Base-by-base conservation (phyloP, 148 eudicot species). In the Cornus kousa region DNA sequence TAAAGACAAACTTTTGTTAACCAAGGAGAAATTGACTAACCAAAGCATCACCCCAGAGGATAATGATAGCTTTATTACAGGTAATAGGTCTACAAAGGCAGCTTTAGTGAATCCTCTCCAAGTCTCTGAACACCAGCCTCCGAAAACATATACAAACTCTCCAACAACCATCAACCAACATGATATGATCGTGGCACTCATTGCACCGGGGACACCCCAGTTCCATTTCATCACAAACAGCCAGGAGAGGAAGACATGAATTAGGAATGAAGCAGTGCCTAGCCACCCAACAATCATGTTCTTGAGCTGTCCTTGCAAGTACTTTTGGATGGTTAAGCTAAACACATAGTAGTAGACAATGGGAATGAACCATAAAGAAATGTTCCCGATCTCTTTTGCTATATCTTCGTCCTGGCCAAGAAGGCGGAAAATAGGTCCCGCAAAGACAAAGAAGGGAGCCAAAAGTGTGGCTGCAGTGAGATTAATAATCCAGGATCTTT, bases 11-110 rank as follows among this genome's bases (percentile, higher is more conserved):
- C 31, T 23, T 70, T 50, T 20, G 48, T 43, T 43, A 33, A 8
- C 35, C 4, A 5, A 55, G 23, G 32, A 13, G 53, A n/a, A 23
- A 5, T 8, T 3, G 16, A 9, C 16, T 68, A 81, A 89, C 95
- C 95, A 89, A 23, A 91, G 81, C 95, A 91, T 89, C 22, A 88
- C 33, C 9, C 89, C 95, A 17, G 95, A 89, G 46, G 91, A 84
- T 32, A 85, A 23, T 9, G 95, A 91, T 55, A 91, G 86, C 82
- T 85, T 89, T 33, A 89, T 50, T 2, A 91, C 86, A 0, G 95
- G 95, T 77, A 82, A 76, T 31, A 91, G 59, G 83, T 87, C 93
- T 48, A 70, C 50, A 32, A 86, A 71, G 50, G 95, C 93, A 80
- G 83, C 86, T 55, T 48, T 74, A 39, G 81, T 48, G 78, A 91